Conservation (phyloP, 106 monocot species). For the Dendrobium huoshanense region DNA sequence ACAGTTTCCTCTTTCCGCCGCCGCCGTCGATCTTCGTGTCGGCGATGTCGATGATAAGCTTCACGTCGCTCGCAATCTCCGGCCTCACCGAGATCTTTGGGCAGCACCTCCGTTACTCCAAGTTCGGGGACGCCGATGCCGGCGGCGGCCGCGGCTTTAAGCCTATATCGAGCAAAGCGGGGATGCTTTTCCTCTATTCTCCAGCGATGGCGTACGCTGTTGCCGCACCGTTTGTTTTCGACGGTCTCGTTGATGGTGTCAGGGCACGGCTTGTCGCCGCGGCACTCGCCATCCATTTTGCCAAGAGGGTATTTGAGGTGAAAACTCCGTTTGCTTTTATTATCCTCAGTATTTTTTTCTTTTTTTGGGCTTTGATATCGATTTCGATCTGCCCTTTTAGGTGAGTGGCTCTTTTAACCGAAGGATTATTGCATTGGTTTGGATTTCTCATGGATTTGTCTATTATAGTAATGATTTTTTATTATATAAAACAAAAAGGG, state of each 20-base stretch:
- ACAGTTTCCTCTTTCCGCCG: conserved; percentile 18
- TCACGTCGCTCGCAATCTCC: not conserved
- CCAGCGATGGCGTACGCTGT: conserved; percentile 20
- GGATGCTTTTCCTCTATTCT: conserved; percentile 26
- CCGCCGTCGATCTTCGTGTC: conserved; percentile 22
- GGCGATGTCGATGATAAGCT: conserved; percentile 21
- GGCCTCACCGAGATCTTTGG: conserved; percentile 26
- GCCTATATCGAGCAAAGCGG: conserved; percentile 20
- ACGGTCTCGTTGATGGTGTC: not conserved
- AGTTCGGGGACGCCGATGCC: conserved; percentile 22
- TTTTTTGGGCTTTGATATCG: not conserved
- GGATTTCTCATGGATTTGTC: no score
- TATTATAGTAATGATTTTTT: no score
- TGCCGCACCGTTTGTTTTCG: conserved; percentile 12
- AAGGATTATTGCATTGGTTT: not conserved
- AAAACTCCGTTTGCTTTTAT: not conserved
- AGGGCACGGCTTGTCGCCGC: conserved; percentile 8
- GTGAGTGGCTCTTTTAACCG: no score
- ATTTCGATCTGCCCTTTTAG: not conserved
- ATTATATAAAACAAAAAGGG: no score
- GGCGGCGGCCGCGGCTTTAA: not conserved
- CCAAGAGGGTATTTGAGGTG: conserved; percentile 48
- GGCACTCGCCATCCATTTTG: conserved; percentile 29
- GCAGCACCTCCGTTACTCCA: conserved; percentile 32
- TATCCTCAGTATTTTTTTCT: not conserved